Base-by-base conservation (phyloP, 2,329 filamentous ascomycete species). In the Meredithiella fracta region DNA sequence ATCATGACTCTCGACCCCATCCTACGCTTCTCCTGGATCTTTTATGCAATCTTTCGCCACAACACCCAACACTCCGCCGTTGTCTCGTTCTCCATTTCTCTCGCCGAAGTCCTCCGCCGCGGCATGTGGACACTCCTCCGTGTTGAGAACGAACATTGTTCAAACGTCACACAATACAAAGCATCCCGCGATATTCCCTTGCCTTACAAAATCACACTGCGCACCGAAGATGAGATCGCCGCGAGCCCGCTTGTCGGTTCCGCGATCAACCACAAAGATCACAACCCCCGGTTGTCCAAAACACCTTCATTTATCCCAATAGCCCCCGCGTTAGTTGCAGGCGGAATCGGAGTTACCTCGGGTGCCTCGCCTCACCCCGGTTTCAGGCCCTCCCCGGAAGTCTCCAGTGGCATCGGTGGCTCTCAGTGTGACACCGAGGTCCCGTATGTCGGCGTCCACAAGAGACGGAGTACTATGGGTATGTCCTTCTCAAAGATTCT, bases 101-200 rank as follows among this genome's bases (percentile, higher is more conserved):
- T 96, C 2, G 79, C 83, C 7, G 92, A 98, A 66, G 80, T 94
- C 22, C 75, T 79, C n/a, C 80, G 92, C 31, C 75, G 92, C 65
- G 90, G 88, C 59, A 80, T 96, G 65, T 98, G 92, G 92, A 83
- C 85, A 0, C 73, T 97, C 3, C 85, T 98, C 66, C 86, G 92
- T 42, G 90, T 98, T 25, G 92, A 98, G 68, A 98, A 98, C 67
- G 92, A 98, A 64, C 92, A 98, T 69, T 95, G 89, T 69, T 83
- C 85, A 56, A 95, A 96, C 63, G 91, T 98, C 1, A 79, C 82
- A 17, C 82, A 87, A 61, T 94, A 94, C 75, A 89, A 94, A 61
- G 92, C 92, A 3, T 88, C 83, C 1, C 78, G 91, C 56, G 90
- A 96, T 63, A 78, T 94, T 0, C 88, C 88, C 0, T 74, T 97